phyloP scores from a whole-genome alignment of 805 yeast species.

The Hanseniaspora pseudoguilliermondii region DNA sequence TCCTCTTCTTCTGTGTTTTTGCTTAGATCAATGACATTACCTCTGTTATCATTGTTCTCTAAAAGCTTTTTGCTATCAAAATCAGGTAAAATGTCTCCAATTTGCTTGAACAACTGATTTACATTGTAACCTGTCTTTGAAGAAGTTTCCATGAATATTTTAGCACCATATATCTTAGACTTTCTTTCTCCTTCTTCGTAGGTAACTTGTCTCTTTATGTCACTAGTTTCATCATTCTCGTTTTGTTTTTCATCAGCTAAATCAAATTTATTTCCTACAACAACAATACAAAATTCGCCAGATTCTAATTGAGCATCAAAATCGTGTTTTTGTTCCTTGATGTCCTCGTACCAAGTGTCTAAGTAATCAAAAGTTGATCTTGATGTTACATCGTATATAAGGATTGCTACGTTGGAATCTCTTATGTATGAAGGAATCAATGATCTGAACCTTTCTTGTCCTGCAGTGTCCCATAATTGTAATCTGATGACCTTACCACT shows the following conservation, averaged over 20 bases:
- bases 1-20: slow-evolving; percentile 28
- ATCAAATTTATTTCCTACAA: slow-evolving; percentile 89
- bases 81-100: slow-evolving; percentile 85
- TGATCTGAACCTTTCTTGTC: slow-evolving; percentile 90
- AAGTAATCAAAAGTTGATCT: slow-evolving; percentile 73
- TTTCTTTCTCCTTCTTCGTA: slow-evolving; percentile 73
- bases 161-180: slow-evolving; percentile 59
- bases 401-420: slow-evolving; percentile 93
- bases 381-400: slow-evolving; percentile 86
- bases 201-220: slow-evolving; percentile 50
- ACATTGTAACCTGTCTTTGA: slow-evolving; percentile 93
- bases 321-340: slow-evolving; percentile 62
- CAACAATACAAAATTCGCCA: slow-evolving; percentile 63
- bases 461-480: slow-evolving; percentile 96
- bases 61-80: slow-evolving; percentile 31
- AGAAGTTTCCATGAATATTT: slow-evolving; percentile 79
- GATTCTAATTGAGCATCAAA: slow-evolving; percentile 32
- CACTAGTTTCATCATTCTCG: not conserved
- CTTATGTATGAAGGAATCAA: slow-evolving; percentile 91
- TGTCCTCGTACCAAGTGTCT: slow-evolving; percentile 89
- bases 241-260: slow-evolving; percentile 40
- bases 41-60: slow-evolving; percentile 19
- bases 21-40: slow-evolving; percentile 32
- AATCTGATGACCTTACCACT: slow-evolving; percentile 79
- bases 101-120: slow-evolving; percentile 73